Base-by-base conservation (phyloP, 2,329 filamentous ascomycete genomes). In the Xylaria digitata region DNA sequence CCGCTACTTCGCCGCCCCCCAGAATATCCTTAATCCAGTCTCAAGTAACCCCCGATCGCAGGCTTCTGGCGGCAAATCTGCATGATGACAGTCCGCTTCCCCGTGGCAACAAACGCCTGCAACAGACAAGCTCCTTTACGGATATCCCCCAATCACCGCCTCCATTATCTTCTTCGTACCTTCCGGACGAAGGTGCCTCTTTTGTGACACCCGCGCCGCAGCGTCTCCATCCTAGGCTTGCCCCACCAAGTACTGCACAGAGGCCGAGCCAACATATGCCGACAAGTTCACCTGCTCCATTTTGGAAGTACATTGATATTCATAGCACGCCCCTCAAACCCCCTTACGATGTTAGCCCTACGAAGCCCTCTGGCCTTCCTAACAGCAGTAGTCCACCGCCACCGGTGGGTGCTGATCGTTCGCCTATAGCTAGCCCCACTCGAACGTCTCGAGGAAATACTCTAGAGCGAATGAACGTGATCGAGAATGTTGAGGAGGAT, bases 231-330 rank as follows among this genome's bases (percentile, higher is more conserved):
- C 92, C 92, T 34, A 88, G 87, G 72, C 85, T 95, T 46, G 92
- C 90, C 0, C 93, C 93, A 34, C 92, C 92, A 0, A 94, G 91
- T 74, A 95, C 92, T 6, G 89, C 91, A 5, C 91, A 94, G 76
- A 85, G 92, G 62, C 93, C 93, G 9, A 94, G 91, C 75, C 91
- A 94, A 75, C 92, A 93, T 77, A 93, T 95, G 87, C 92, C 92
- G 40, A 94, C 93, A 52, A 93, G 90, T 72, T 94, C 91, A 37
- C 93, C 93, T 0, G 93, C 93, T 0, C 92, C 92, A 0, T 96
- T 96, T 78, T 96, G 93, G 93, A 94, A 92, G 78, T 96, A 92
- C 78, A 89, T 91, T 46, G 91, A 94, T 71, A 86, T 93, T 66
- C 87, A 87, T 30, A 92, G 89, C 78, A 94, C 92, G 1, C 92